Conservation (phyloP, 805 yeast genomes). For the Cyberlindnera xylosilytica region DNA sequence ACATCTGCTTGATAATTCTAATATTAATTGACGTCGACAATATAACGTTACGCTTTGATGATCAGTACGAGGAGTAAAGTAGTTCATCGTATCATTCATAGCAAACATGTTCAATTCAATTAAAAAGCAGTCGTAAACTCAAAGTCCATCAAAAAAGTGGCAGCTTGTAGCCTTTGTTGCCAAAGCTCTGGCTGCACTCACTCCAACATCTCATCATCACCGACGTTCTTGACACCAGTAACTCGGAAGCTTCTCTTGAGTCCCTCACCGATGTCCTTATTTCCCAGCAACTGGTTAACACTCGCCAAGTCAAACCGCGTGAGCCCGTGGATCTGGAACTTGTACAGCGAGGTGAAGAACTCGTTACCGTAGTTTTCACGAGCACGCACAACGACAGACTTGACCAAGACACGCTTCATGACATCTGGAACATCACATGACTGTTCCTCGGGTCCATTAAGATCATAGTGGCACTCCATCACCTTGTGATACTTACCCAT, state of each 20-base stretch:
- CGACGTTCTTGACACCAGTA: neutral
- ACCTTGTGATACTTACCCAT: constrained; percentile 6
- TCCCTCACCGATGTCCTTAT: constrained; percentile 15
- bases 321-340: constrained; percentile 41
- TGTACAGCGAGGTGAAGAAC: constrained; percentile 35
- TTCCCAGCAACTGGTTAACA: constrained; percentile 16
- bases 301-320: constrained; percentile 32
- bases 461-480: constrained; percentile 13
- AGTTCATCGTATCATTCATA: no score
- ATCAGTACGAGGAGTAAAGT: no score
- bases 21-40: no score
- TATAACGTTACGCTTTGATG: no score
- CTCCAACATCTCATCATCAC: constrained; percentile 1
- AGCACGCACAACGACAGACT: constrained; percentile 30
- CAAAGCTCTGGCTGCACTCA: no score
- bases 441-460: constrained; percentile 25
- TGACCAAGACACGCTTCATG: constrained; percentile 31
- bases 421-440: constrained; percentile 29
- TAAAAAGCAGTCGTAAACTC: no score
- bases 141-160: no score
- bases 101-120: no score
- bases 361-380: constrained; percentile 36
- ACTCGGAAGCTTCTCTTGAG: constrained; percentile 16
- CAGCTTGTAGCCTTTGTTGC: no score
- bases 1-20: no score